These are phyloP conservation scores for Puccinia brachypodii DNA, from an alignment of 1,284 basidiomycete species.

Conservation along the genomic window DNA sequence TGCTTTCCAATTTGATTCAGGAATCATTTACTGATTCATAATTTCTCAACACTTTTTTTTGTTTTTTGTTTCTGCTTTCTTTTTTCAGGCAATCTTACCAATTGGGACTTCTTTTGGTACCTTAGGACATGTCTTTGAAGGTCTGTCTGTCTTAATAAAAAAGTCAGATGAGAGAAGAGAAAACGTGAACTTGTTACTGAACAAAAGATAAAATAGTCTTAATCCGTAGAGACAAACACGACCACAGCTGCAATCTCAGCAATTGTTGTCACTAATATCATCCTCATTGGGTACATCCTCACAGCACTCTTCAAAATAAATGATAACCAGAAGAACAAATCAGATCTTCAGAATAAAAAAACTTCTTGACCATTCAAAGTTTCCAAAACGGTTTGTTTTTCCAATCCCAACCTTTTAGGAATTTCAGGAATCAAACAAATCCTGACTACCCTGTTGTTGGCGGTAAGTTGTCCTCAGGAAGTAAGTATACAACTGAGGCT, in stretches of 20 bases:
- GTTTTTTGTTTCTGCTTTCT: neutral
- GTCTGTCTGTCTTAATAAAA: neutral
- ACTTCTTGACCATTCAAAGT: constrained; percentile 51
- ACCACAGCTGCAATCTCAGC: constrained; percentile 38
- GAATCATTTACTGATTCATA: neutral
- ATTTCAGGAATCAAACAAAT: constrained; percentile 73
- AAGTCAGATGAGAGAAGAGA: neutral
- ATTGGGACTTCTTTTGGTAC: constrained; percentile 40
- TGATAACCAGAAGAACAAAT: neutral
- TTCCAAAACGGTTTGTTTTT: constrained; percentile 59
- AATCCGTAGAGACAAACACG: constrained; percentile 23
- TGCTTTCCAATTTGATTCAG: neutral
- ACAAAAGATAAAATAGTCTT: neutral
- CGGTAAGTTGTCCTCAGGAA: constrained; percentile 52
- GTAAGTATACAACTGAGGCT: constrained; percentile 66
- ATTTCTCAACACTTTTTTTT: neutral
- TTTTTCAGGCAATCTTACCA: constrained; percentile 30
- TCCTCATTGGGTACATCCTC: constrained; percentile 37
- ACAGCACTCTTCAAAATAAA: constrained; percentile 28
- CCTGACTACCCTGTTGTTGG: constrained; percentile 65
- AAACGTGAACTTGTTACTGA: neutral
- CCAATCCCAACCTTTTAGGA: constrained; percentile 79
- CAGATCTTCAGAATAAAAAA: constrained; percentile 50
- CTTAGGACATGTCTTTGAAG: constrained; percentile 34
- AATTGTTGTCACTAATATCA: constrained; percentile 46